Evolutionary conservation across 164 flowering plant species (phyloP), one percentile per base, ranked within the genome.

Genomic region (Umbellularia californica): DNA sequence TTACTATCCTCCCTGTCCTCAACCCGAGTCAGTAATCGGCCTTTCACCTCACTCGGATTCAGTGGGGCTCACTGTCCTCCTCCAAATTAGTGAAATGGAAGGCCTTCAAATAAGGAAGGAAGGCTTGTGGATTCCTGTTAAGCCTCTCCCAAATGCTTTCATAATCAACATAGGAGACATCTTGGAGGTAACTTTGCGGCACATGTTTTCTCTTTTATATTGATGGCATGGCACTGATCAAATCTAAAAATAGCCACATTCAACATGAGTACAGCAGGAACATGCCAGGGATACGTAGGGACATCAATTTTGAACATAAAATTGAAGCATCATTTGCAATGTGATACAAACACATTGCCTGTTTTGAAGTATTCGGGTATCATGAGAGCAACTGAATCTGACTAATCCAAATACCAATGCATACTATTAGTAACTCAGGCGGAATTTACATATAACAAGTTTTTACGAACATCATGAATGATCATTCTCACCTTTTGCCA

Each of bases 1-100:
- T 17, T 84, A 82, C 73, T 83, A 87, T 74, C 90, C 89, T 27
- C 85, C 84, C 11, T 89, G 90, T 58, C 65, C 66, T 24, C 71
- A 81, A 15, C 86, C 88, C 50, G 76, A 83, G 47, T 62, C 62
- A 69, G 92, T 81, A 2, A 65, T 85, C n/a, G 89, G 88, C 17
- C 77, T 74, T 50, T 69, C 84, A 0, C 86, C 90, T 2, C 92
- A 87, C 79, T 79, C 89, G 6, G 90, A 88, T 82, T 75, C 81
- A 0, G 35, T 60, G 0, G 87, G 83, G 9, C 27, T 86, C 17
- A 86, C 89, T 27, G 3, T 89, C 6, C 76, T 89, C 20, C 30
- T 82, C 30, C 87, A 86, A 68, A 79, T 79, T 33, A 83, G 83
- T 75, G 82, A 87, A 7, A 82, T 83, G 0, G 70, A 76, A 73